These are phyloP conservation scores for Hypsizygus ulmarius DNA, from an alignment of 1,284 basidiomycete genomes.

Conservation along the genomic window DNA sequence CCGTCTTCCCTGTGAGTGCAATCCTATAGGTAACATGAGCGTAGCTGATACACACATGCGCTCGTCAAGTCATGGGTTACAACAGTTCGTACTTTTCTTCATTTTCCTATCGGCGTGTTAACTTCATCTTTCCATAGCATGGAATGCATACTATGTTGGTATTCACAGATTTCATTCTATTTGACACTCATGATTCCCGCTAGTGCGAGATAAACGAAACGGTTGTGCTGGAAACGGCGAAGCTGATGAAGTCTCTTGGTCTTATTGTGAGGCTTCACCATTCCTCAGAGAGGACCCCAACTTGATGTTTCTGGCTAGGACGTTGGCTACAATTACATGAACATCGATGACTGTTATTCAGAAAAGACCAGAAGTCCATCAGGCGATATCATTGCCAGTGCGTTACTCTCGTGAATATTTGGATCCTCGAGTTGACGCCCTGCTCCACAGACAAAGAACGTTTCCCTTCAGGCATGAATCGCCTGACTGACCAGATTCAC, in stretches of 20 bases:
- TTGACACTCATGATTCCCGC: neutral
- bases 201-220: conserved; percentile 57
- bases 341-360: conserved; percentile 55
- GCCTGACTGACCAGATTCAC: conserved; percentile 44
- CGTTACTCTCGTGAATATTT: neutral
- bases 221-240: conserved; percentile 46
- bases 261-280: conserved; percentile 27
- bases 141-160: conserved; percentile 58
- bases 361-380: conserved; percentile 41
- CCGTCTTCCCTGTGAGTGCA: conserved; percentile 36
- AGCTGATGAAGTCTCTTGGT: conserved; percentile 45
- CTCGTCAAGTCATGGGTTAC: conserved; percentile 42
- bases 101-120: neutral
- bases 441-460: conserved; percentile 27
- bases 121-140: conserved; percentile 34
- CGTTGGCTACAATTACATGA: conserved; percentile 48
- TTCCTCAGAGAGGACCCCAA: neutral
- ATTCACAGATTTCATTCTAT: neutral
- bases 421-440: neutral
- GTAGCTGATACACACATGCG: neutral
- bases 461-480: conserved; percentile 46
- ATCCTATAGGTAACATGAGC: neutral
- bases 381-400: conserved; percentile 44
- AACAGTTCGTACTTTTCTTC: conserved; percentile 37
- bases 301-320: conserved; percentile 30